phyloP scores from a whole-genome alignment of 495 filamentous ascomycete species.

The Aspergillus diversus region DNA sequence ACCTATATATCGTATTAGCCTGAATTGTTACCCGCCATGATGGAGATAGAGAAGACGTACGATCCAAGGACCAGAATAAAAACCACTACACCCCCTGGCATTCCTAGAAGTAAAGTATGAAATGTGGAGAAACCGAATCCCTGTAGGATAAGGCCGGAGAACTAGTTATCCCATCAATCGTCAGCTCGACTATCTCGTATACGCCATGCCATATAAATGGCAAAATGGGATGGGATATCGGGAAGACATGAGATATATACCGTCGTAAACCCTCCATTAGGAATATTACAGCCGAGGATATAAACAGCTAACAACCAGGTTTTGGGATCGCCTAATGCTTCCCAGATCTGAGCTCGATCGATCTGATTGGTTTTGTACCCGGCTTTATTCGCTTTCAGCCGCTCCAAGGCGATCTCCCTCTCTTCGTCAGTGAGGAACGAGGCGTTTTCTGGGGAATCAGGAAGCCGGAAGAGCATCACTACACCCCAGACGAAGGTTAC shows the following conservation, averaged over 20 bases:
- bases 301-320: slow-evolving; percentile 30
- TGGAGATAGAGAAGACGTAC: slow-evolving; percentile 14
- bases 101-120: slow-evolving; percentile 36
- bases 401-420: slow-evolving; percentile 29
- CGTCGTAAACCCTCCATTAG: slow-evolving; percentile 36
- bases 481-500: slow-evolving; percentile 20
- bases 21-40: neutral
- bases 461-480: slow-evolving; percentile 12
- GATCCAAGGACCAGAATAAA: slow-evolving; percentile 22
- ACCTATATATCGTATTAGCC: slow-evolving; percentile 1
- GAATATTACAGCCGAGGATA: slow-evolving; percentile 20
- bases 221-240: too few relatives aligned
- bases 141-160: slow-evolving; percentile 39
- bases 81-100: slow-evolving; percentile 28
- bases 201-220: too few relatives aligned
- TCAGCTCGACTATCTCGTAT: neutral
- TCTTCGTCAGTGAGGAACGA: slow-evolving; percentile 35
- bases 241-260: neutral
- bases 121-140: slow-evolving; percentile 40
- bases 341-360: slow-evolving; percentile 50
- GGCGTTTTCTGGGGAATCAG: slow-evolving; percentile 22
- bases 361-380: slow-evolving; percentile 53
- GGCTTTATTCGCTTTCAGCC: slow-evolving; percentile 34
- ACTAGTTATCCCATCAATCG: slow-evolving; percentile 18
- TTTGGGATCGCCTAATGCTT: slow-evolving; percentile 47